phyloP scores from a whole-genome alignment of 2,329 filamentous ascomycete species.

The Plectosphaerella sp. region DNA sequence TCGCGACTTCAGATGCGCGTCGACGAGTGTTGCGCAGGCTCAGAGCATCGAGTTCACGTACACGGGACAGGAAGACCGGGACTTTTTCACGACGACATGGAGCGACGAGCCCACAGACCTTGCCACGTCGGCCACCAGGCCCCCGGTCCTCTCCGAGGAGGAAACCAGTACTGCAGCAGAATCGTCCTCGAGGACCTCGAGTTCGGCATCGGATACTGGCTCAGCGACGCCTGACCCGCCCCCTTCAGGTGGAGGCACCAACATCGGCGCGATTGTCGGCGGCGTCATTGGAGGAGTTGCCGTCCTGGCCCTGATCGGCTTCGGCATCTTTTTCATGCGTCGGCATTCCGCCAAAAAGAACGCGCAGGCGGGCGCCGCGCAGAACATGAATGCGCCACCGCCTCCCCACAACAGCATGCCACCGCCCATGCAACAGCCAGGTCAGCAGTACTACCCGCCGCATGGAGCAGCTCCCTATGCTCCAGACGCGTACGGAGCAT shows the following conservation, averaged over 20 bases:
- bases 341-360: not conserved
- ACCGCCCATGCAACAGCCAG: not conserved
- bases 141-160: not conserved
- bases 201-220: not conserved
- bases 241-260: not conserved
- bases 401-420: not conserved
- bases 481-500: not conserved
- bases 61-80: not conserved
- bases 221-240: not conserved
- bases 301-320: slow-evolving; percentile 22
- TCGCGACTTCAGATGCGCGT: slow-evolving; percentile 7
- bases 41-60: slow-evolving; percentile 6
- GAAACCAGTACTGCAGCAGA: not conserved
- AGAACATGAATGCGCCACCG: not conserved
- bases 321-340: slow-evolving; percentile 20
- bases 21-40: not conserved
- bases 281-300: slow-evolving; percentile 31
- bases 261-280: slow-evolving; percentile 30
- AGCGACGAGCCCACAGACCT: not conserved
- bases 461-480: not conserved
- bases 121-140: not conserved
- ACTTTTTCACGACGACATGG: slow-evolving; percentile 3
- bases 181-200: not conserved
- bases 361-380: not conserved
- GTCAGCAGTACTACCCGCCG: not conserved